Evolutionary conservation across 1,139 yeast genomes (phyloP), one percentile per base, ranked within the genome.

Genomic region (Hansenula sp.): DNA sequence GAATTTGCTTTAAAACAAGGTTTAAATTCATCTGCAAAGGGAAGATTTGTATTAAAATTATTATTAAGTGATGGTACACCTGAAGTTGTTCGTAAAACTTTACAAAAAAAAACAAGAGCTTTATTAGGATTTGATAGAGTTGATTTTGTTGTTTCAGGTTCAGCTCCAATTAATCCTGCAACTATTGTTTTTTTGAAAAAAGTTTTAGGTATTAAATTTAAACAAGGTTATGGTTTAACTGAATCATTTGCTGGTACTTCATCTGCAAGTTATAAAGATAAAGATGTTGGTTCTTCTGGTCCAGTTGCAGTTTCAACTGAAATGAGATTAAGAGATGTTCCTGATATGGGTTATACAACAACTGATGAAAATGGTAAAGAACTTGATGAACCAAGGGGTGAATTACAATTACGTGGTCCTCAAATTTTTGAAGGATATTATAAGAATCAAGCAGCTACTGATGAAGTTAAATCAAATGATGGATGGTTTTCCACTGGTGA

Each of bases 401-500:
- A 85, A 57, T 62, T 84, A 41, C 67, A 75, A 59, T 57, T 84
- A 29, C 69, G 90, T 42, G 92, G 94, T 2, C 79, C 85, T 6
- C 86, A 79, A 54, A 66, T 79, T 29, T 81, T 83, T 57, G 52
- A 56, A 26, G 76, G 73, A 13, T 85, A 85, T 61, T 82, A 61
- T 64, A 75, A 80, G 55, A 76, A 78, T 50, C 70, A 69, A 10
- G 68, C 69, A 32, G 81, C 75, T 47, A 78, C 85, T 2, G 57
- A 55, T 16, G 72, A 71, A 39, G 70, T 77, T 3, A n/a, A n/a
- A n/a, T 55, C 80, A 39, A 60, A 66, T 31, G 82, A 82, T 20
- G 89, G 89, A 10, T 84, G 89, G 87, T 83, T 82, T 62, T 68
- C 71, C 35, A 82, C 92, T 16, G 94, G 94, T 38, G 94, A 84